A percentile compares a stretch with the other conserved stretches of the same genome.
Evolutionary conservation across 345 rosid species (phyloP).

Genomic region (Mallotus nudiflorus): DNA sequence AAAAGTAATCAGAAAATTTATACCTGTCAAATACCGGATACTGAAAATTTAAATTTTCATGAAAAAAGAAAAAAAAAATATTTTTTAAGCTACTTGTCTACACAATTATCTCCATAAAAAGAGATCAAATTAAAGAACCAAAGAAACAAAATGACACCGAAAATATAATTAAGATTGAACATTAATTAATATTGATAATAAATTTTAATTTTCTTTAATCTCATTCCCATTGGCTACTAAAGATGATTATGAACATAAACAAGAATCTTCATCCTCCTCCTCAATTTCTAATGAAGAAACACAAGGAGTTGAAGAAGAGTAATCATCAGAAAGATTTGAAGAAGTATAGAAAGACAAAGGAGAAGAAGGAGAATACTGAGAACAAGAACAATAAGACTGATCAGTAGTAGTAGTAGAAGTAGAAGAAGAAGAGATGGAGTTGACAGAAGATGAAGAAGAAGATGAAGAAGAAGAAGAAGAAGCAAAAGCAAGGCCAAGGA

Average conservation of each 20-base stretch:
- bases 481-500: slow-evolving; percentile 12
- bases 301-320: slow-evolving; percentile 47
- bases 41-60: too few relatives aligned
- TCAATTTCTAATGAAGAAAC: slow-evolving; percentile 35
- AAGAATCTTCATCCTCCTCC: slow-evolving; percentile 23
- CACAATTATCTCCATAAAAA: slow-evolving; percentile 10
- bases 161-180: slow-evolving; percentile 12
- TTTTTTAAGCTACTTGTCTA: slow-evolving; percentile 23
- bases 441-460: background rate
- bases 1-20: too few relatives aligned
- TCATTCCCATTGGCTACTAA: slow-evolving; percentile 39
- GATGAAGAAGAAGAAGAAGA: background rate
- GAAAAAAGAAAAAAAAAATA: too few relatives aligned
- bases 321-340: slow-evolving; percentile 34
- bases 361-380: slow-evolving; percentile 26
- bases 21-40: too few relatives aligned
- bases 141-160: background rate
- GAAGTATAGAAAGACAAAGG: slow-evolving; percentile 49
- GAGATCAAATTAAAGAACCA: background rate
- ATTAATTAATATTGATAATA: too few relatives aligned
- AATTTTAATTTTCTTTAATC: slow-evolving; percentile 16
- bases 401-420: background rate
- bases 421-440: background rate
- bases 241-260: slow-evolving; percentile 47
- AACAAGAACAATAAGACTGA: background rate